Conservation (phyloP, 129 eudicot species). For the Flaveria brownii region DNA sequence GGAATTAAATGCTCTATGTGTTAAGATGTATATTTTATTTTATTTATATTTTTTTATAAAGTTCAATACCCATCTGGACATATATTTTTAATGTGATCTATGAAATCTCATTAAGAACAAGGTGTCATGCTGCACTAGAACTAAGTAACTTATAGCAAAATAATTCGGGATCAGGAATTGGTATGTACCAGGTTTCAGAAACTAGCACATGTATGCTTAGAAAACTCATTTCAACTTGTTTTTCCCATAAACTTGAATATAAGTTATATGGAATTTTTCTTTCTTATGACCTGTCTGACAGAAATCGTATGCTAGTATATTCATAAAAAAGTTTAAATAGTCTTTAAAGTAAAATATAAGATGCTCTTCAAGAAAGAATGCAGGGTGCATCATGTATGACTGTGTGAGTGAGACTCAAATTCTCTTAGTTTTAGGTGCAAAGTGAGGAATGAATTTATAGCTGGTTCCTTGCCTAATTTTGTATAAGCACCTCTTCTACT, state of each 20-base stretch:
- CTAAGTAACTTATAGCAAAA: neutral
- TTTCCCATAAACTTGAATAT: neutral
- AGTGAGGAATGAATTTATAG: neutral
- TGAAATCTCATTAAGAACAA: neutral
- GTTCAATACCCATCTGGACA: slow-evolving; percentile 9
- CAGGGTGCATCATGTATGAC: slow-evolving; percentile 6
- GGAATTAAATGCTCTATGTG: slow-evolving; percentile 14
- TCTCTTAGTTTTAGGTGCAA: slow-evolving; percentile 4
- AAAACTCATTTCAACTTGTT: neutral
- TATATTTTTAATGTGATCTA: neutral
- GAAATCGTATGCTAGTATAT: neutral
- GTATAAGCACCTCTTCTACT: slow-evolving; percentile 12
- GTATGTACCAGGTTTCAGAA: slow-evolving; percentile 14
- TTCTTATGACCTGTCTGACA: slow-evolving; percentile 5
- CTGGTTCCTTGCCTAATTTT: neutral
- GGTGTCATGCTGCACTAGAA: slow-evolving; percentile 1
- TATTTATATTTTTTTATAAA: neutral
- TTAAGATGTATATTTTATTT: neutral
- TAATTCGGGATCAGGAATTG: slow-evolving; percentile 2
- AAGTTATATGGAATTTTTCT: neutral
- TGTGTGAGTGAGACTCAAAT: neutral
- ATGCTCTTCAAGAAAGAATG: slow-evolving; percentile 8
- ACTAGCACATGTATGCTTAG: slow-evolving; percentile 12
- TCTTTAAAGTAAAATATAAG: neutral
- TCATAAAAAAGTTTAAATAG: neutral